Base-by-base conservation (phyloP, 257 asterid genomes). In the Rhazya stricta region DNA sequence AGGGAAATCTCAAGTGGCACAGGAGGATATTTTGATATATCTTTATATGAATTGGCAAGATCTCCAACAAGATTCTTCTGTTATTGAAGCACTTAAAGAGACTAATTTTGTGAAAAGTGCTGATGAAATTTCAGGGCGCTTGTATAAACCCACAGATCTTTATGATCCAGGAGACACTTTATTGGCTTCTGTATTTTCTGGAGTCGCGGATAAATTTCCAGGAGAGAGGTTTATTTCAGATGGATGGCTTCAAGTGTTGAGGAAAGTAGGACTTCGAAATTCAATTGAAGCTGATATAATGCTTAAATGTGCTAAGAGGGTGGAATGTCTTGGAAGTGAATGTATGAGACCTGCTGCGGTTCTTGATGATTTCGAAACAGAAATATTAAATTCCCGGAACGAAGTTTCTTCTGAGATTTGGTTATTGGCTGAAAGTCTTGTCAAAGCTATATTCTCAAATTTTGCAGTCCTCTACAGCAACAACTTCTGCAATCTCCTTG, bases 221-320 rank as follows among this genome's bases (percentile, higher is more conserved):
- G 98, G 98, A 29, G 98, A 90, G 86, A 84, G 98, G 84, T 94
- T 94, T 82, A 82, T 89, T 73, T 82, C 96, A 18, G 97, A 91
- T 84, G 96, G 84, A 67, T 94, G 98, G 98, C 94, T 91, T 77
- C 89, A 77, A 71, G 85, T 94, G 69, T 88, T 94, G 86, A 84
- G 96, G 78, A 91, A 90, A 87, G 84, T 81, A 3, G 98, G 98
- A 70, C 97, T 94, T 75, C 86, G 90, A 54, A 91, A 86, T 79
- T 94, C 97, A 66, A 71, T 85, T 58, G 97, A 94, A 80, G 86
- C 94, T 58, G 98, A 90, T 86, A 85, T 88, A 82, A 85, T 91
- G 54, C 89, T 94, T 73, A 97, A 94, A 83, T 91, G 98, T 83
- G 98, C 97, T 58, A 85, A 83, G 81, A 91, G 96, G 81, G 96